Evolutionary conservation across 1,284 basidiomycete genomes (phyloP).

Genomic region (Ganoderma lucidum): DNA sequence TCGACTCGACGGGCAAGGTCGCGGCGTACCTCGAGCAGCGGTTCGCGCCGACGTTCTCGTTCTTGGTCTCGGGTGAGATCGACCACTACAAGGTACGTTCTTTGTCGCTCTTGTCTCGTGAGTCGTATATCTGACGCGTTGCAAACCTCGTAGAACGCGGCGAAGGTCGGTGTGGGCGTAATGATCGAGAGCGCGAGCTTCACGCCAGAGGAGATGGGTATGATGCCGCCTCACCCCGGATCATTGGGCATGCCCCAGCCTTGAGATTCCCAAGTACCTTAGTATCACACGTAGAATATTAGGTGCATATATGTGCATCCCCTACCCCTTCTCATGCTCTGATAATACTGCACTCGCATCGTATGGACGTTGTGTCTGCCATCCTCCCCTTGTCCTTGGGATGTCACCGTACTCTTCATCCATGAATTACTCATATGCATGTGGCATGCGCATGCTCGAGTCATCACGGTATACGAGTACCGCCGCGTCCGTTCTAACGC

Average conservation of each 20-base stretch:
- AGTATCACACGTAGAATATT: slow-evolving; percentile 32
- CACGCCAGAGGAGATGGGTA: slow-evolving; percentile 83
- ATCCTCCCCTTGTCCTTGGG: neutral
- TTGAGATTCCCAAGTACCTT: slow-evolving; percentile 29
- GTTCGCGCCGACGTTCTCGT: slow-evolving; percentile 94
- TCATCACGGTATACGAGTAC: neutral
- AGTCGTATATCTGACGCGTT: slow-evolving; percentile 11
- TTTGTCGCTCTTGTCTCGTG: neutral
- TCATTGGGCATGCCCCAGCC: slow-evolving; percentile 30
- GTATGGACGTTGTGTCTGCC: neutral
- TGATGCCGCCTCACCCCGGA: slow-evolving; percentile 43
- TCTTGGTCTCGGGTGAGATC: slow-evolving; percentile 96
- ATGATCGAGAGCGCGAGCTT: slow-evolving; percentile 90
- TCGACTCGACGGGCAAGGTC: slow-evolving; percentile 94
- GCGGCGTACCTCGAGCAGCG: slow-evolving; percentile 95
- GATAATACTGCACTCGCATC: slow-evolving; percentile 31
- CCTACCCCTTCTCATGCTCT: slow-evolving; percentile 31
- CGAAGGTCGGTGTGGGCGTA: slow-evolving; percentile 95
- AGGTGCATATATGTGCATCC: slow-evolving; percentile 28
- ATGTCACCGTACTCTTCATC: neutral
- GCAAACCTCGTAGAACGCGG: slow-evolving; percentile 69
- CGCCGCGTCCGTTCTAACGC: neutral
- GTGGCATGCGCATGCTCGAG: neutral
- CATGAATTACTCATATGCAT: neutral
- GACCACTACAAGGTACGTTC: slow-evolving; percentile 92